Conservation (phyloP, 1,284 basidiomycete species). For the Ganoderma multipileum region DNA sequence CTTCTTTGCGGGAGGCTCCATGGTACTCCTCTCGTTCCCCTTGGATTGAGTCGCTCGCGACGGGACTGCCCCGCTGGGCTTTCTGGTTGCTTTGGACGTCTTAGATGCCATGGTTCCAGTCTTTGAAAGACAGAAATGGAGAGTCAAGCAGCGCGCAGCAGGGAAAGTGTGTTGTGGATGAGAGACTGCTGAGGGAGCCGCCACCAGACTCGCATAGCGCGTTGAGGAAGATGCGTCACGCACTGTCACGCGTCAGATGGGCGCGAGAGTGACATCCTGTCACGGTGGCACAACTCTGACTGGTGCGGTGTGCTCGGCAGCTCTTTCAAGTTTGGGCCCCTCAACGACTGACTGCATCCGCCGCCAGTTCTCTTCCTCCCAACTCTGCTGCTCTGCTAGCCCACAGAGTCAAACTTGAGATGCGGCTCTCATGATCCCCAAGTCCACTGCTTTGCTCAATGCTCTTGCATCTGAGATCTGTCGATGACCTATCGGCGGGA, state of each 20-base stretch:
- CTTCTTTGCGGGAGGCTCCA: conserved; percentile 28
- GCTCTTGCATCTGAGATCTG: not conserved
- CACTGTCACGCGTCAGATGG: not conserved
- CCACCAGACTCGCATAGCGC: not conserved
- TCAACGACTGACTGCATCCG: not conserved
- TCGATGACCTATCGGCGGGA: conserved; percentile 5
- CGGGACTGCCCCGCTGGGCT: conserved; percentile 7
- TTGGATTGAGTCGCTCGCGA: conserved; percentile 4
- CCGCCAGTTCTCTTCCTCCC: not conserved
- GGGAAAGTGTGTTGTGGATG: not conserved
- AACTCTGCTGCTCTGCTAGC: not conserved
- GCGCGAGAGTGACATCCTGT: not conserved
- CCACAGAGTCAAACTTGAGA: not conserved
- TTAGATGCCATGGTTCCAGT: conserved; percentile 13
- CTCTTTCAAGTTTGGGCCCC: no score
- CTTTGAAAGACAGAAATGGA: not conserved
- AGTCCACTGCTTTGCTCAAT: no score
- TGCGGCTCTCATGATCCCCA: not conserved
- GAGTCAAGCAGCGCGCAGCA: not conserved
- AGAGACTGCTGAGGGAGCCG: not conserved
- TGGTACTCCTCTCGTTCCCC: not conserved
- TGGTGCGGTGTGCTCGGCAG: not conserved
- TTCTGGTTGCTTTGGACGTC: conserved; percentile 10
- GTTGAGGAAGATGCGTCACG: not conserved
- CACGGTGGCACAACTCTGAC: not conserved